Evolutionary conservation across 179 eudicot species (phyloP), one percentile per base, ranked within the genome.

Genomic region (Amaranthus tricolor): DNA sequence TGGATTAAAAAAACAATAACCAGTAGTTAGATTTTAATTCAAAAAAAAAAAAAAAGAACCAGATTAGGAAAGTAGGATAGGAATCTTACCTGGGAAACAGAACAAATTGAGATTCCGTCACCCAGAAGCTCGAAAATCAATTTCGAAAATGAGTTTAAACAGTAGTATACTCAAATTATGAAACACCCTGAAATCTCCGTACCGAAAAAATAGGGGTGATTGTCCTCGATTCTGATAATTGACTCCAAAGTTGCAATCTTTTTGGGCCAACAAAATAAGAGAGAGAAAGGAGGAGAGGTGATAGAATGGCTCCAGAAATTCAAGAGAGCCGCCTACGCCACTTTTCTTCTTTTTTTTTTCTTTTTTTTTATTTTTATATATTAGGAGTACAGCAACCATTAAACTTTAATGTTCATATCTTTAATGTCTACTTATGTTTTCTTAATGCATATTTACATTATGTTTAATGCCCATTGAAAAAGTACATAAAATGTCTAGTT

Each of bases 271-370:
- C 45, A 70, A 57, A 53, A 62, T 21, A 17, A 71, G 80, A 78
- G 66, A 50, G 51, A 62, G 12, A 58, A 51, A 24, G 76, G 48
- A 31, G 12, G 69, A 72, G 50, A 74, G 64, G 64, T 62, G 57
- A 68, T 56, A 59, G 74, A 53, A 56, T 65, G 80, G 80, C 80
- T 76, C 77, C 73, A 76, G 76, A 62, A 71, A 80, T 60, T 74
- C 59, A 68, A 77, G 50, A 64, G 84, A 74, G 84, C 84, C 84
- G 84, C 76, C 84, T 68, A 73, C 31, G 65, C 45, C 24, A 21
- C 49, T 77, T 63, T 68, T 49, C 13, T 6, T n/a, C 45, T 45
- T 21, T 45, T 60, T 67, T 66, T 68, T 58, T 9, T 57, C 49
- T 71, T 11, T 47, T 10, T 54, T 5, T 5, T 13, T 72, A 0